A percentile compares a stretch with the other conserved stretches of the same genome.
Conservation (phyloP, 2,329 filamentous ascomycete species). For the Pestalotiopsis sp. region DNA sequence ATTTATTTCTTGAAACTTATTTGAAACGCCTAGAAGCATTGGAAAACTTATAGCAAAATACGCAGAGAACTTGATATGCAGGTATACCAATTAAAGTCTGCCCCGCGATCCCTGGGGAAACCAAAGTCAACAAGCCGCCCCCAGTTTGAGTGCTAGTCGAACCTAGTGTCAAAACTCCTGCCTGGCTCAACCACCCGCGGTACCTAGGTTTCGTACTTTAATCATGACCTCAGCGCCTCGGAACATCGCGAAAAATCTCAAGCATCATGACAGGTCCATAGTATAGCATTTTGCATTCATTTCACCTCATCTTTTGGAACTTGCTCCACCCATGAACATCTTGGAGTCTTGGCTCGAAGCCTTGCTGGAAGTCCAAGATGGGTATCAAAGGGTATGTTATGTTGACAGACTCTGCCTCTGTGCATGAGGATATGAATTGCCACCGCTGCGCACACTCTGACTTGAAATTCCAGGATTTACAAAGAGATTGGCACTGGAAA, state of each 20-base stretch:
- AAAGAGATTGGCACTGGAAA: conserved; percentile 83
- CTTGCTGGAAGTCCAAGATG: conserved; percentile 42
- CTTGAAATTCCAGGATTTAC: conserved; percentile 69
- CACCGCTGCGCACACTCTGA: conserved; percentile 18
- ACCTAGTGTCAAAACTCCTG: not conserved
- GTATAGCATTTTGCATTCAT: not conserved
- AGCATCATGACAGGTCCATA: not conserved
- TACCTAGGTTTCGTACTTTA: not conserved
- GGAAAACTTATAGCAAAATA: not conserved
- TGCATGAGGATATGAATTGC: conserved; percentile 13
- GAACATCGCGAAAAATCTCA: not conserved
- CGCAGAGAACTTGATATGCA: not conserved
- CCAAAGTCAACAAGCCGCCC: conserved; percentile 15
- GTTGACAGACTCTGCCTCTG: not conserved
- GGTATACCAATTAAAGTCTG: not conserved
- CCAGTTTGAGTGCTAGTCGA: not conserved
- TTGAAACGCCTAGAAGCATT: too few relatives aligned
- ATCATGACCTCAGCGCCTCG: not conserved
- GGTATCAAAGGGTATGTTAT: conserved; percentile 65
- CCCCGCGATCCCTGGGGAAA: conserved; percentile 17
- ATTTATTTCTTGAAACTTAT: too few relatives aligned
- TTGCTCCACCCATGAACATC: conserved; percentile 2
- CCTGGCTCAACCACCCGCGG: not conserved
- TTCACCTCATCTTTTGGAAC: not conserved
- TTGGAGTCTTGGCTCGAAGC: not conserved